Percentiles rank a stretch among this genome's conserved stretches.
phyloP scores from a whole-genome alignment of 208 protist genomes.

The Trypanosoma scelopori region DNA sequence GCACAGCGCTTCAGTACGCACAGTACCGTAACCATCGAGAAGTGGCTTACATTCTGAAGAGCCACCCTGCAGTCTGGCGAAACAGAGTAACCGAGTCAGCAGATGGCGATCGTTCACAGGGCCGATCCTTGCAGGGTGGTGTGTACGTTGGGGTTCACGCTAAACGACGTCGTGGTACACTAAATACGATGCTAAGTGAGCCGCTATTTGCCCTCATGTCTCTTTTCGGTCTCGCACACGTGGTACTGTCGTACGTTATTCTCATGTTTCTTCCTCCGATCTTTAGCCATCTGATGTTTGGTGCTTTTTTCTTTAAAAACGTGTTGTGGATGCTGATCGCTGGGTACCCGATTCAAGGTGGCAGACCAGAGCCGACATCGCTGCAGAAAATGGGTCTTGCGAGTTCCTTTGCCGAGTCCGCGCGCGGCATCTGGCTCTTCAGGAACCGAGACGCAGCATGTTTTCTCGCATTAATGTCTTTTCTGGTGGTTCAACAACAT shows the following conservation, averaged over 20 bases:
- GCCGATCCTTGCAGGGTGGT: neutral
- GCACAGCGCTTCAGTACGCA: conserved; percentile 66
- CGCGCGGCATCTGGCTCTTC: conserved; percentile 59
- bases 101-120: neutral
- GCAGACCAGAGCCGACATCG: conserved; percentile 16
- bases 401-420: conserved; percentile 43
- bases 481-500: conserved; percentile 48
- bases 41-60: conserved; percentile 40
- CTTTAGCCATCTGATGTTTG: conserved; percentile 44
- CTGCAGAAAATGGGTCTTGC: conserved; percentile 39
- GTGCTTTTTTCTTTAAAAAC: conserved; percentile 70
- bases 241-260: conserved; percentile 31
- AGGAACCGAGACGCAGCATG: conserved; percentile 59
- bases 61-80: conserved; percentile 11
- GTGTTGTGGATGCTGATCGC: conserved; percentile 43
- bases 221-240: conserved; percentile 34
- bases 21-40: conserved; percentile 60
- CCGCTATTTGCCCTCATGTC: conserved; percentile 46
- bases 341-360: conserved; percentile 49
- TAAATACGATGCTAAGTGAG: conserved; percentile 45
- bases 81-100: neutral
- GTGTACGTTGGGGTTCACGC: conserved; percentile 43
- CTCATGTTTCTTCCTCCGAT: conserved; percentile 51
- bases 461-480: conserved; percentile 39
- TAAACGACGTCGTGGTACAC: conserved; percentile 45